A percentile compares a stretch with the other conserved stretches of the same genome.
Conservation (phyloP, 2,329 filamentous ascomycete species). For the Rachicladosporium sp. region DNA sequence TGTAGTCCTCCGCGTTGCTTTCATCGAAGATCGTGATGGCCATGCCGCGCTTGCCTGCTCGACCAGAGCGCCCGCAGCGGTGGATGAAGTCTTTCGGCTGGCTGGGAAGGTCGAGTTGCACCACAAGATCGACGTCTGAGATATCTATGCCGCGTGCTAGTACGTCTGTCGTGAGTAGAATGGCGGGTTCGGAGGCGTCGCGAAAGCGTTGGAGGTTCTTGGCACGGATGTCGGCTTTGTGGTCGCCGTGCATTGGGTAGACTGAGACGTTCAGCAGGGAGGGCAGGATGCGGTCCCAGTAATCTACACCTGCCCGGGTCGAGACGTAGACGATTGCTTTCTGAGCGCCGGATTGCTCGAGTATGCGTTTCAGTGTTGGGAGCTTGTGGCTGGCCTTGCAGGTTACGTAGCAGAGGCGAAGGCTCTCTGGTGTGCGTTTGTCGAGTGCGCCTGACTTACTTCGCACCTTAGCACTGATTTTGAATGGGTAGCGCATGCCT, state of each 20-base stretch:
- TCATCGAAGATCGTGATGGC: constrained; percentile 77
- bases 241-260: constrained; percentile 82
- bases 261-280: constrained; percentile 57
- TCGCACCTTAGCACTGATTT: constrained; percentile 88
- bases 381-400: constrained; percentile 69
- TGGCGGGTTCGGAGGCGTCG: constrained; percentile 58
- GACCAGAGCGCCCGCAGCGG: constrained; percentile 50
- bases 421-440: constrained; percentile 75
- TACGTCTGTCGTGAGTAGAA: constrained; percentile 86
- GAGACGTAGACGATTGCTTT: constrained; percentile 87
- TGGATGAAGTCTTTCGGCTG: constrained; percentile 77
- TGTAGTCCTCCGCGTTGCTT: constrained; percentile 78
- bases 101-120: constrained; percentile 74
- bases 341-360: constrained; percentile 52
- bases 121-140: constrained; percentile 77
- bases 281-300: constrained; percentile 73
- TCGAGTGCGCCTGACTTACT: constrained; percentile 62
- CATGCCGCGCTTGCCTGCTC: constrained; percentile 58
- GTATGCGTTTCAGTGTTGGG: constrained; percentile 57
- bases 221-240: constrained; percentile 72
- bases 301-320: constrained; percentile 89
- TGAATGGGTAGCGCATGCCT: constrained; percentile 84
- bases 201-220: constrained; percentile 79
- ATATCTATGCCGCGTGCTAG: constrained; percentile 86
- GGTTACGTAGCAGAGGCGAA: constrained; percentile 80